Evolutionary conservation across 2,329 filamentous ascomycete species (phyloP), one percentile per base, ranked within the genome.

Genomic region (Phaeosphaeria sp.): DNA sequence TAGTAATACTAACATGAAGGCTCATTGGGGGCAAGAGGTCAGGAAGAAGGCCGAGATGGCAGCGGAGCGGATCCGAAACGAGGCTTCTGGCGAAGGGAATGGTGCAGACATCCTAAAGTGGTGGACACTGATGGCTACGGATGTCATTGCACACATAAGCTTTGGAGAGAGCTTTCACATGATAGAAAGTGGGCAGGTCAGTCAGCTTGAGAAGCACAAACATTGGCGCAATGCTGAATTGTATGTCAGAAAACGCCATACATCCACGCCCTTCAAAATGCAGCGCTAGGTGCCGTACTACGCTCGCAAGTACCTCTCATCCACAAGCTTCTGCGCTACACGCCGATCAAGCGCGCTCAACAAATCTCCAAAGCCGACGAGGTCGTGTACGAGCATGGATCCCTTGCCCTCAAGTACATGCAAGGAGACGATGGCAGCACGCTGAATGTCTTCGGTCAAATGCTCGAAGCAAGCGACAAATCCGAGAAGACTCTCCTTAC

Each of bases 151-250:
- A 0, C 78, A 86, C 50, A 68, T 87, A 6, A 80, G 75, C 1
- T 87, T 87, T 67, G 84, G 85, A 0, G 79, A 86, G n/a, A 83
- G 83, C 0, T 86, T 87, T 56, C 69, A 73, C 0, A 82, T 82
- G 74, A 67, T 88, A 3, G 83, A 87, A 53, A 67, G 69, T 3
- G 83, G 82, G 17, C 69, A 82, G 72, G 83, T 84, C 64, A 49
- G 27, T 27, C 13, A 21, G 20, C 2, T 18, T 24, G 25, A 33
- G 13, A 39, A 47, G 17, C 17, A 6, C 17, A 18, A 25, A 47
- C 42, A 18, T 11, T 3, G 20, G 21, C 21, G n/a, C 9, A 45
- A 21, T 20, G 21, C n/a, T 45, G 9, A 27, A 30, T 17, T 17
- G 13, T 4, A 22, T 36, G 8, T 7, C 30, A 49, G 33, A 15